These are phyloP conservation scores for Fusarium siculi DNA, from an alignment of 2,329 filamentous ascomycete species.

Conservation along the genomic window DNA sequence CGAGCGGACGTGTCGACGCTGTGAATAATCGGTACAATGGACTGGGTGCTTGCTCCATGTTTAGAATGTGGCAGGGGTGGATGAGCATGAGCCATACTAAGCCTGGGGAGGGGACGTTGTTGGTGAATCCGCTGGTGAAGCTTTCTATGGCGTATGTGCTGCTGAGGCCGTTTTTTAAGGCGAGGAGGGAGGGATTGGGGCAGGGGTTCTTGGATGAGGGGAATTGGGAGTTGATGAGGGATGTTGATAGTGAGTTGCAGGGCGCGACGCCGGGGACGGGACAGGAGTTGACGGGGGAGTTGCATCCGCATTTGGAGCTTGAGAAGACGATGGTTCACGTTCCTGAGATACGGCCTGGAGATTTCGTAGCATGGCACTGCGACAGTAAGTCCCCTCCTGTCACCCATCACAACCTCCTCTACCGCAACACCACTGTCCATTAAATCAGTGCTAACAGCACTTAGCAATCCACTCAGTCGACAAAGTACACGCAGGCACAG, in stretches of 20 bases:
- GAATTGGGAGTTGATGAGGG: slow-evolving; percentile 70
- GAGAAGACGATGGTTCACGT: slow-evolving; percentile 75
- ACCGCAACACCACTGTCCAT: too few species aligned
- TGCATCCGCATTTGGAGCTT: slow-evolving; percentile 79
- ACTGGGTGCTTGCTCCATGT: slow-evolving; percentile 83
- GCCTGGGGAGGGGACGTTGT: slow-evolving; percentile 80
- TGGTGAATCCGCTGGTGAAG: slow-evolving; percentile 81
- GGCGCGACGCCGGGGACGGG: slow-evolving; percentile 76
- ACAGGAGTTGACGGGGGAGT: slow-evolving; percentile 74
- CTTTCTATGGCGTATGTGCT: slow-evolving; percentile 83
- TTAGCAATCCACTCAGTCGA: slow-evolving; percentile 83
- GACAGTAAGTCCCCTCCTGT: slow-evolving; percentile 60
- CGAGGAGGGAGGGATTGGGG: slow-evolving; percentile 46
- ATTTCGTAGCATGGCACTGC: slow-evolving; percentile 88
- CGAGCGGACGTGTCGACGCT: slow-evolving; percentile 72
- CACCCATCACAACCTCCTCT: too few species aligned
- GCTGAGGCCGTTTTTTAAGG: slow-evolving; percentile 83
- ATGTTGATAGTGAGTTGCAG: slow-evolving; percentile 71
- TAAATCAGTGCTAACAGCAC: too few species aligned
- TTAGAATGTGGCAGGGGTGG: slow-evolving; percentile 93
- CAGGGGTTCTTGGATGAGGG: slow-evolving; percentile 56
- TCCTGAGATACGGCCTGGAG: slow-evolving; percentile 75
- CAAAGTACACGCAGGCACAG: slow-evolving; percentile 74
- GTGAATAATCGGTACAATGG: slow-evolving; percentile 82
- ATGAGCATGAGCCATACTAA: slow-evolving; percentile 78